Base-by-base conservation (phyloP, 2,329 filamentous ascomycete species). In the Alternaria sp. region DNA sequence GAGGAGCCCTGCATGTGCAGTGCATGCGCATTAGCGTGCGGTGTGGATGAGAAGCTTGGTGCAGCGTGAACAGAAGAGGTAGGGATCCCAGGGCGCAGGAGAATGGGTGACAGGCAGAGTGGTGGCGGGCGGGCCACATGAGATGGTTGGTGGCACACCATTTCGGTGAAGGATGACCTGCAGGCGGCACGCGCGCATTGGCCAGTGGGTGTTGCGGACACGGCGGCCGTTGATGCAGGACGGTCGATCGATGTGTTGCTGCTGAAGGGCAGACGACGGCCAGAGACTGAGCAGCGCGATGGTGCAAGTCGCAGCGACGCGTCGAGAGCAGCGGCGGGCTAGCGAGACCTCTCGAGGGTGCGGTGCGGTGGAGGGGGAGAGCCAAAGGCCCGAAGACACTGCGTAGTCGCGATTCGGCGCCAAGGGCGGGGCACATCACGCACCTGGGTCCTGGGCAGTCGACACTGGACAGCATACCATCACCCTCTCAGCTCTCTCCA, bases 1-100 rank as follows among this genome's bases (percentile, higher is more conserved):
- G 51, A 61, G 56, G 41, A 49, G 63, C 56, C 58, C 62, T 65
- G 65, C 63, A 68, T 60, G 56, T 57, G 58, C 58, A 59, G 66
- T 62, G 62, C 66, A 61, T 68, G 70, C 31, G 58, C 71, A 67
- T 71, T 76, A 76, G 73, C 70, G 72, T 68, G 71, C 40, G 71
- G 73, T 61, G 65, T 66, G 65, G 65, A 64, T 65, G 70, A 67
- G 71, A 76, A 75, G 74, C 73, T 75, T 76, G 71, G 72, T 68
- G 70, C 65, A 65, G 72, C 61, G 58, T 68, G 57, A 66, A 68
- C 68, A 46, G 61, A 70, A 73, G 59, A 56, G 65, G 67, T 41
- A 70, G 61, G 65, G 60, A 63, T 69, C 69, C 60, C 65, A 74
- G 69, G 70, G 68, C 66, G 63, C 57, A 67, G 64, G 67, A 58